Percentiles rank a stretch among this genome's conserved stretches.
Evolutionary conservation across 1,284 basidiomycete species (phyloP).

Genomic region (Boletus subluridellus): DNA sequence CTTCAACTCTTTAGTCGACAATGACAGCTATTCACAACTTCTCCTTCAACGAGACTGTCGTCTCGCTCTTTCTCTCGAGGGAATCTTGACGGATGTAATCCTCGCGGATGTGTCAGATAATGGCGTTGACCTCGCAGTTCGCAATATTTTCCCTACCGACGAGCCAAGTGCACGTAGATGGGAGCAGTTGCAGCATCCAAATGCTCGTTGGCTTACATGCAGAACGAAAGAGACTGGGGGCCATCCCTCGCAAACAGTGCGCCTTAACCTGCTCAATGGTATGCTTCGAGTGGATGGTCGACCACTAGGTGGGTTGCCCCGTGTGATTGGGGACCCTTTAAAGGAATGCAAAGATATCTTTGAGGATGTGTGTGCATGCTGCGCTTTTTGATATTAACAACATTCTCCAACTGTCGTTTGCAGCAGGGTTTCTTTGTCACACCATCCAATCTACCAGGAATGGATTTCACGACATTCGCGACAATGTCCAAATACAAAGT

Average conservation of each 20-base stretch:
- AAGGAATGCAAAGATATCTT: too few relatives aligned
- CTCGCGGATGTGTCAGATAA: neutral
- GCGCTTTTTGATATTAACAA: too few relatives aligned
- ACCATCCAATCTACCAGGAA: constrained; percentile 22
- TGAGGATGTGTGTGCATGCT: too few relatives aligned
- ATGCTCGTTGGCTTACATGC: too few relatives aligned
- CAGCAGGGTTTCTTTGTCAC: constrained; percentile 23
- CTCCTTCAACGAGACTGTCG: constrained; percentile 20
- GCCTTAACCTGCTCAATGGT: constrained; percentile 2
- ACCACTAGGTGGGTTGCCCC: constrained; percentile 36
- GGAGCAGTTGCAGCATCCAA: too few relatives aligned
- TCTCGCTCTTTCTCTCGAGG: constrained; percentile 29
- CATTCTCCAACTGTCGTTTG: too few relatives aligned
- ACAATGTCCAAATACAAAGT: too few relatives aligned
- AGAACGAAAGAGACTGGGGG: too few relatives aligned
- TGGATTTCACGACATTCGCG: too few relatives aligned
- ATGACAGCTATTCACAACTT: too few relatives aligned
- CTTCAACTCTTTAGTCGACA: neutral
- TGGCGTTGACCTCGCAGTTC: constrained; percentile 37
- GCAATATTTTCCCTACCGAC: constrained; percentile 28
- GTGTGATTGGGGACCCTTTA: constrained; percentile 18
- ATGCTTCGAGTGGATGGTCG: neutral
- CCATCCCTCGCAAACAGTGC: neutral
- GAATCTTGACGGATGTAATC: constrained; percentile 11
- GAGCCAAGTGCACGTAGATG: neutral